Evolutionary conservation across 805 yeast genomes (phyloP).

Genomic region (Monosporozyma yasuniensis): DNA sequence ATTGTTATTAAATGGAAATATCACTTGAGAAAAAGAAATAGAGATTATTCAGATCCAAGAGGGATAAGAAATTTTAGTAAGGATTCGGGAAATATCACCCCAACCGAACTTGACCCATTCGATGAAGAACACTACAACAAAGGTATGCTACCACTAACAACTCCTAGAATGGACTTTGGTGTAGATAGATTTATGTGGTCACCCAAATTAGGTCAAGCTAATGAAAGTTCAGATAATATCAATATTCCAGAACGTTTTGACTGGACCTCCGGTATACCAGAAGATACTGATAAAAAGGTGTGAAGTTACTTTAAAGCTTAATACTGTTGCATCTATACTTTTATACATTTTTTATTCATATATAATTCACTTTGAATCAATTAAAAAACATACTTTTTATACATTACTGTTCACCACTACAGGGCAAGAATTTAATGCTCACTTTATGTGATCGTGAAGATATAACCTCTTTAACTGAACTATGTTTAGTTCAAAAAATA

Average conservation of each 20-base stretch:
- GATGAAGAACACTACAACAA: background rate
- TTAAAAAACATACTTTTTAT: background rate
- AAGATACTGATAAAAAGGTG: background rate
- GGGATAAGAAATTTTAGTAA: background rate
- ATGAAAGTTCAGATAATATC: background rate
- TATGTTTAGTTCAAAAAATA: background rate
- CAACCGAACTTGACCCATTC: background rate
- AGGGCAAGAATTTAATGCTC: too few relatives aligned
- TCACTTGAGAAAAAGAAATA: slow-evolving; percentile 7
- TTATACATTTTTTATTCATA: too few relatives aligned
- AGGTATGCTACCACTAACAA: slow-evolving; percentile 3
- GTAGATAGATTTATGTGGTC: slow-evolving; percentile 26
- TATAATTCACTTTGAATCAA: too few relatives aligned
- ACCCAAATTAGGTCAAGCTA: slow-evolving; percentile 9
- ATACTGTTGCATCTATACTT: background rate
- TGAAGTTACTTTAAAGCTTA: background rate
- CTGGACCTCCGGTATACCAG: background rate
- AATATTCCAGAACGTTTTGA: background rate
- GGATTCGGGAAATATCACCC: background rate
- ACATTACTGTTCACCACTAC: too few relatives aligned
- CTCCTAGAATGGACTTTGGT: slow-evolving; percentile 23
- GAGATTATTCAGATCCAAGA: background rate
- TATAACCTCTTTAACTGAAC: too few relatives aligned
- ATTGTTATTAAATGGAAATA: slow-evolving; percentile 31
- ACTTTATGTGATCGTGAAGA: too few relatives aligned